These are phyloP conservation scores for Sugiyamaella castrensis DNA, from an alignment of 1,139 yeast species.

Conservation along the genomic window DNA sequence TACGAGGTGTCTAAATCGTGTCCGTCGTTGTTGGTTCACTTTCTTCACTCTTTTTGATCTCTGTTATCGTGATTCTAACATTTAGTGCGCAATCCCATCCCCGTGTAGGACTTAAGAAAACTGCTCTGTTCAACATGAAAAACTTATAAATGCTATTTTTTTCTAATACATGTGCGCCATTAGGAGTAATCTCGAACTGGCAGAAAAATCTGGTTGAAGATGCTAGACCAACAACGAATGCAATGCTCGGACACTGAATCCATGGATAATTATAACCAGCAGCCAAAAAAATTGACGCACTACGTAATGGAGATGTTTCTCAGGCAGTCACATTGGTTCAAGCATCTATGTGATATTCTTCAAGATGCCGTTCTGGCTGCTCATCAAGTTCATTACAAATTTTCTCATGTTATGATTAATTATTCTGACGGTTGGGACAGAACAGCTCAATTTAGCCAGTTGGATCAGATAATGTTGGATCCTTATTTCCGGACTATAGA, in stretches of 20 bases:
- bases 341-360: slow-evolving; percentile 62
- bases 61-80: too few species aligned
- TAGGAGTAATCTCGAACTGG: slow-evolving; percentile 32
- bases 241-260: slow-evolving; percentile 96
- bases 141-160: slow-evolving; percentile 71
- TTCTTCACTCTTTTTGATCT: too few species aligned
- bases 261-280: slow-evolving; percentile 76
- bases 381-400: slow-evolving; percentile 75
- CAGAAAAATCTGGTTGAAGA: slow-evolving; percentile 77
- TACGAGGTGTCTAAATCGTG: slow-evolving; percentile 75
- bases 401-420: slow-evolving; percentile 80
- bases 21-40: slow-evolving; percentile 62
- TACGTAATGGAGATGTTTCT: slow-evolving; percentile 65
- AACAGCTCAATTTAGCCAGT: slow-evolving; percentile 82
- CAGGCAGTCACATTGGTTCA: slow-evolving; percentile 75
- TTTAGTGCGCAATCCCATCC: slow-evolving; percentile 88
- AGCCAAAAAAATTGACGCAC: slow-evolving; percentile 58
- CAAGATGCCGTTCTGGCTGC: slow-evolving; percentile 76
- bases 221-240: slow-evolving; percentile 85
- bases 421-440: slow-evolving; percentile 99
- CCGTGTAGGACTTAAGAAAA: slow-evolving; percentile 85
- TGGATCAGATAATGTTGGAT: slow-evolving; percentile 83
- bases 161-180: slow-evolving; percentile 29
- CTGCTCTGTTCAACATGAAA: slow-evolving; percentile 89
- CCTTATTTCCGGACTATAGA: slow-evolving; percentile 84